Base-by-base conservation (phyloP, 1,139 yeast genomes). In the Protomyces inouyei region DNA sequence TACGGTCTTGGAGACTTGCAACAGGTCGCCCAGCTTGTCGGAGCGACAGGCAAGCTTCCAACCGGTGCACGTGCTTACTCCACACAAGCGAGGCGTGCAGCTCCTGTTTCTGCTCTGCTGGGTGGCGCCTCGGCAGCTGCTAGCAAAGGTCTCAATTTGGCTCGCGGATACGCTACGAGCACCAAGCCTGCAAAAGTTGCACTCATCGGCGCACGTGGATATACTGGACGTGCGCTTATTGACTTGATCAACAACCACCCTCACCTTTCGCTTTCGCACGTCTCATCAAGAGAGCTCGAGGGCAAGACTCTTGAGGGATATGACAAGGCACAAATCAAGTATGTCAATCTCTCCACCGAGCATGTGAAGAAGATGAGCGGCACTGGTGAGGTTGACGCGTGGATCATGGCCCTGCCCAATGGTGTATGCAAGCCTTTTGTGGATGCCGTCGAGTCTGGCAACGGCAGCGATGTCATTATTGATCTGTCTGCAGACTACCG, bases 321-420 rank as follows among this genome's bases (percentile, higher is more conserved):
- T 80, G 85, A 85, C 73, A 93, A 93, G 78, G 81, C 82, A 64
- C 84, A 88, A 67, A 83, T 93, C 66, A 82, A 82, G 61, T 93
- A 93, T 77, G 89, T 89, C 68, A 93, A 92, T 76, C 81, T 93
- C 70, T 93, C 87, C 74, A 83, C 86, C 57, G 97, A 91, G 73
- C 98, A 93, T 72, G 87, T 93, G 69, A 84, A 84, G 73, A 78
- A 81, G 69, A 79, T 93, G 69, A 98, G 92, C 76, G 82, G 84
- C 70, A 79, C 84, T 55, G 84, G 85, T 56, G 89, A 84, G 64
- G 89, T 93, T 64, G 98, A 95, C 72, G 86, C 92, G 66, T 93
- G 99, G 98, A 96, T 95, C 46, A 93, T 95, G 98, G 98, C 98
- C 1, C 82, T 95, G 72, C 98, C 99, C 68, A 93, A 93, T 74